Percentiles rank a stretch among this genome's conserved stretches.
These are phyloP conservation scores for Cryptococcus floricola DNA, from an alignment of 1,284 basidiomycete species.

Conservation along the genomic window DNA sequence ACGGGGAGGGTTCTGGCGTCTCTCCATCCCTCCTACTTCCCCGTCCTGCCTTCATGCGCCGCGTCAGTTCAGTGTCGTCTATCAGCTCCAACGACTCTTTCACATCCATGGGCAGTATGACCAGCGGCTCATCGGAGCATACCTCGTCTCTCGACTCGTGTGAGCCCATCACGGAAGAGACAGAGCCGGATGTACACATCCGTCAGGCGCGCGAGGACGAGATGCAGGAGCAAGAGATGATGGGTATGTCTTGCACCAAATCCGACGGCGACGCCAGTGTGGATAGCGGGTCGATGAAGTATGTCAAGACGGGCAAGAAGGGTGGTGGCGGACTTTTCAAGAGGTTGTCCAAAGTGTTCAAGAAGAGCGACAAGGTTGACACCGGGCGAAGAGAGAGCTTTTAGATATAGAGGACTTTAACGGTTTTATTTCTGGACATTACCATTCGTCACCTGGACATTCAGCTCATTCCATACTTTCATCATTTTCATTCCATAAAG, in stretches of 20 bases:
- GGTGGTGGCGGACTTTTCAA: constrained; percentile 28
- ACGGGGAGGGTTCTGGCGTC: constrained; percentile 17
- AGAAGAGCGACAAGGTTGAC: constrained; percentile 12
- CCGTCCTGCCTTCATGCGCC: constrained; percentile 26
- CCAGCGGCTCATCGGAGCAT: constrained; percentile 15
- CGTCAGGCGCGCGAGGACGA: not conserved
- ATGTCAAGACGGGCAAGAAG: constrained; percentile 13
- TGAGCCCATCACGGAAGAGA: constrained; percentile 17
- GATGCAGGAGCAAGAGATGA: not conserved
- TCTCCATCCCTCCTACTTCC: constrained; percentile 22
- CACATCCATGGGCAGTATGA: constrained; percentile 19
- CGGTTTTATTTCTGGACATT: not conserved
- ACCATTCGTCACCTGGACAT: not conserved
- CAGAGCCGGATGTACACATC: constrained; percentile 9
- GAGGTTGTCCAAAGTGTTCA: constrained; percentile 26
- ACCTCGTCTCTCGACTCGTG: constrained; percentile 17
- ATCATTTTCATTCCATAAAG: too few species aligned
- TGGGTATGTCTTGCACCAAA: constrained; percentile 23
- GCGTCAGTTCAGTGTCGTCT: constrained; percentile 13
- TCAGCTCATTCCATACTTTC: too few species aligned
- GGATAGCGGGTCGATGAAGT: constrained; percentile 19
- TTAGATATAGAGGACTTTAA: not conserved
- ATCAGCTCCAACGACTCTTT: constrained; percentile 16
- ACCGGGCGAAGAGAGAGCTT: constrained; percentile 13
- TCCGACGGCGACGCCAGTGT: constrained; percentile 27